A percentile compares a stretch with the other conserved stretches of the same genome.
These are phyloP conservation scores for Hypoxylon sp. DNA, from an alignment of 2,329 filamentous ascomycete species.

Conservation along the genomic window DNA sequence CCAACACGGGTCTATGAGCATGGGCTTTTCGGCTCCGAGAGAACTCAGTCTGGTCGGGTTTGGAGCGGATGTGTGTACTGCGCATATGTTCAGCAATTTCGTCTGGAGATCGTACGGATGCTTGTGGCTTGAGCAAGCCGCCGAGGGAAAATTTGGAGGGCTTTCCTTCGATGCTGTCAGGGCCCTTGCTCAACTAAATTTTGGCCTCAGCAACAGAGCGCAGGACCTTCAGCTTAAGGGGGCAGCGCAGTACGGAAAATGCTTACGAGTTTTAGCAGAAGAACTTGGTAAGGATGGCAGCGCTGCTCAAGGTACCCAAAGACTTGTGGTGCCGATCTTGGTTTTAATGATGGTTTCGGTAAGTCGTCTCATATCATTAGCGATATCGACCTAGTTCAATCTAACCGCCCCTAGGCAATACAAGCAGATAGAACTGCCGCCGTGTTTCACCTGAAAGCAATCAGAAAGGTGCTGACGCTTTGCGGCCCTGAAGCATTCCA, in stretches of 20 bases:
- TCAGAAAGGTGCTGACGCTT: slow-evolving; percentile 30
- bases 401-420: slow-evolving; percentile 27
- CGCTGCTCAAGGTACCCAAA: slow-evolving; percentile 16
- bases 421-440: slow-evolving; percentile 36
- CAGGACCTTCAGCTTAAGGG: slow-evolving; percentile 31
- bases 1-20: slow-evolving; percentile 5
- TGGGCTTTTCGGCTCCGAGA: slow-evolving; percentile 14
- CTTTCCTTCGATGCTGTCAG: slow-evolving; percentile 35
- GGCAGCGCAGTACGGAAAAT: slow-evolving; percentile 35
- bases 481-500: slow-evolving; percentile 39
- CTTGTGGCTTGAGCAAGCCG: slow-evolving; percentile 38
- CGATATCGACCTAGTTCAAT: no score
- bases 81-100: slow-evolving; percentile 38
- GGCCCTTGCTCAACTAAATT: slow-evolving; percentile 38
- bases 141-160: slow-evolving; percentile 31
- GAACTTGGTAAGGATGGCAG: slow-evolving; percentile 27
- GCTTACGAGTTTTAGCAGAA: slow-evolving; percentile 30
- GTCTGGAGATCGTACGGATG: slow-evolving; percentile 39
- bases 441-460: slow-evolving; percentile 32
- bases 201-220: slow-evolving; percentile 31
- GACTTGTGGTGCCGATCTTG: slow-evolving; percentile 34
- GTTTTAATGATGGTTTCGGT: slow-evolving; percentile 40
- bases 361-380: slow-evolving; percentile 3
- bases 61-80: slow-evolving; percentile 30
- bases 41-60: slow-evolving; percentile 37